Evolutionary conservation across 768 basidiomycete genomes (phyloP).

Genomic region (Leccinum boreale): DNA sequence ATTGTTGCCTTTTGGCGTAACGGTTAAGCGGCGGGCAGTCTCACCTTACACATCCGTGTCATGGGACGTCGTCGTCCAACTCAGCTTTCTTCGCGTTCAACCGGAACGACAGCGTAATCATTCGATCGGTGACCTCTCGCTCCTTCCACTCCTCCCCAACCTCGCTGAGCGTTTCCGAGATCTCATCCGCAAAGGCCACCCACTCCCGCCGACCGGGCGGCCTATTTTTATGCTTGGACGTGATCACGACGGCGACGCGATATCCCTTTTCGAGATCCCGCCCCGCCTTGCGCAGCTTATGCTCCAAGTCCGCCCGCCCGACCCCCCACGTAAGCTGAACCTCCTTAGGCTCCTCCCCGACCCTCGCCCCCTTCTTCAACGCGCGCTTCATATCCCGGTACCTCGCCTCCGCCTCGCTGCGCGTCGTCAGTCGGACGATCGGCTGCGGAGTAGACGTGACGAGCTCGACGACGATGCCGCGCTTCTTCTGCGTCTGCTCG

Average conservation of each 20-base stretch:
- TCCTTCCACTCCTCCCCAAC: conserved; percentile 53
- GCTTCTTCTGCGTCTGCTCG: conserved; percentile 17
- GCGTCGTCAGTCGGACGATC: conserved; percentile 57
- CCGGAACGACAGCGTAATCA: conserved; percentile 44
- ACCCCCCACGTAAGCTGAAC: conserved; percentile 71
- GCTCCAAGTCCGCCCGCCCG: conserved; percentile 53
- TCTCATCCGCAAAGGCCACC: conserved; percentile 42
- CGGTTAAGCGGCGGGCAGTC: too few species aligned
- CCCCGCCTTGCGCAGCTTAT: conserved; percentile 60
- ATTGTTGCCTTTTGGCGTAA: too few species aligned
- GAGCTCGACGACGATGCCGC: conserved; percentile 49
- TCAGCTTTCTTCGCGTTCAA: conserved; percentile 16
- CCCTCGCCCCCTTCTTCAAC: conserved; percentile 29
- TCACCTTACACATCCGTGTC: too few species aligned
- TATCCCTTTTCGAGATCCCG: conserved; percentile 59
- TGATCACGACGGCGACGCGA: conserved; percentile 54
- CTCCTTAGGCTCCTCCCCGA: conserved; percentile 50
- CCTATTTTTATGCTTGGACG: conserved; percentile 45
- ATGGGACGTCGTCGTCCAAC: not conserved
- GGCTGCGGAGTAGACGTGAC: conserved; percentile 47
- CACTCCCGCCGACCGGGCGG: conserved; percentile 37
- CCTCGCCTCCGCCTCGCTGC: conserved; percentile 39
- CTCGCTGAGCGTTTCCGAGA: conserved; percentile 43
- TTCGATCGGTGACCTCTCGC: conserved; percentile 36
- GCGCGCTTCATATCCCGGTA: conserved; percentile 36